Percentiles rank a stretch among this genome's conserved stretches.
These are phyloP conservation scores for Wickerhamiella vanderwaltii DNA, from an alignment of 805 yeast genomes.

Conservation along the genomic window DNA sequence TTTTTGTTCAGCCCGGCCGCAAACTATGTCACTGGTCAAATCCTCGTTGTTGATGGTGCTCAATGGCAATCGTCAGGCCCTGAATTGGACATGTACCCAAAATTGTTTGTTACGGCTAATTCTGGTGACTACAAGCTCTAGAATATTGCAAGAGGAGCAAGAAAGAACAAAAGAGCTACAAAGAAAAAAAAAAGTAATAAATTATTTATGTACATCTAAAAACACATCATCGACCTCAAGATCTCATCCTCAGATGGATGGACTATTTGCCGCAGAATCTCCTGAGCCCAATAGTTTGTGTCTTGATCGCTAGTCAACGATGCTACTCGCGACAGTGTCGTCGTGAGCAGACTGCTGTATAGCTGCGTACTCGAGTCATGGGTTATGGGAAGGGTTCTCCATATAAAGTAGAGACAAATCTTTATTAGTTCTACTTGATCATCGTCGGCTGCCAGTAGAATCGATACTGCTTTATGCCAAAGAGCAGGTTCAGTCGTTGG, in stretches of 20 bases:
- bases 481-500: neutral
- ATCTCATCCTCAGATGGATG: conserved; percentile 1
- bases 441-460: neutral
- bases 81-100: conserved; percentile 36
- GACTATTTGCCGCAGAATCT: neutral
- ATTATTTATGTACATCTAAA: neutral
- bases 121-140: conserved; percentile 30
- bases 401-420: neutral
- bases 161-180: neutral
- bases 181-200: neutral
- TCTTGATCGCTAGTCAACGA: conserved; percentile 1
- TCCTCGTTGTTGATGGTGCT: conserved; percentile 81
- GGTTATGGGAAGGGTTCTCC: neutral
- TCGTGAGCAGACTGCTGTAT: neutral
- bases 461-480: neutral
- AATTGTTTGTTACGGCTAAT: conserved; percentile 27
- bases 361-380: neutral
- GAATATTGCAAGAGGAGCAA: neutral
- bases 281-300: neutral
- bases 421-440: neutral
- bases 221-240: neutral
- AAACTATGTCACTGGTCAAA: conserved; percentile 60
- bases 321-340: neutral
- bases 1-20: conserved; percentile 78
- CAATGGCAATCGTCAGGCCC: conserved; percentile 40